Base-by-base conservation (phyloP, 2,329 filamentous ascomycete genomes). In the Tolypocladium nubicola region DNA sequence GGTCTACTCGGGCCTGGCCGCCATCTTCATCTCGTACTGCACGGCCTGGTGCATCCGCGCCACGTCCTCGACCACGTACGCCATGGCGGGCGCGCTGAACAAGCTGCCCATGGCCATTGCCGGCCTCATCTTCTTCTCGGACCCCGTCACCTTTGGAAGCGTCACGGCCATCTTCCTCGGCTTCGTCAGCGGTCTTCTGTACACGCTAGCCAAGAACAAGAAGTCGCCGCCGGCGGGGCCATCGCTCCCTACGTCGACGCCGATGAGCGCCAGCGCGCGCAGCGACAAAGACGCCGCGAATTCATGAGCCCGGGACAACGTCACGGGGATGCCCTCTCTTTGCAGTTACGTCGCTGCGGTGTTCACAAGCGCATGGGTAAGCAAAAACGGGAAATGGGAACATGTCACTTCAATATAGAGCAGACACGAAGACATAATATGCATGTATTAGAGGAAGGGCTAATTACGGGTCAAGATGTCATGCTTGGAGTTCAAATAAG, bases 21-120 rank as follows among this genome's bases (percentile, higher is more conserved):
- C 92, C 54, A 92, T 97, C 68, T 96, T 97, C 76, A 99, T 99
- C 73, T 97, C 93, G n/a, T 99, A 99, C 81, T 95, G 91, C 69
- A 97, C 93, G 19, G 94, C 94, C 41, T 99, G 94, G 94, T 97
- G 94, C 71, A 95, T 99, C 62, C 92, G 94, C 64, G 89, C 96
- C 62, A 97, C 94, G 9, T 96, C 92, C 0, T 97, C 92, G 21
- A 99, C 94, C 10, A 99, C 94, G 2, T 99, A 97, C 79, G 96
- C 90, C 37, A 97, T 99, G 93, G 94, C 97, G 57, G 94, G 94
- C 61, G 90, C 93, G 21, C 80, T 99, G 67, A 99, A 99, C 82
- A 99, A 99, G 80, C 86, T 99, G 38, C 94, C 94, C 47, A 92
- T 99, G 65, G 94, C 94, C 57, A 73, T 99, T 63, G 93, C 88